Base-by-base conservation (phyloP, 1,284 basidiomycete genomes). In the Ustilago xerochloae region DNA sequence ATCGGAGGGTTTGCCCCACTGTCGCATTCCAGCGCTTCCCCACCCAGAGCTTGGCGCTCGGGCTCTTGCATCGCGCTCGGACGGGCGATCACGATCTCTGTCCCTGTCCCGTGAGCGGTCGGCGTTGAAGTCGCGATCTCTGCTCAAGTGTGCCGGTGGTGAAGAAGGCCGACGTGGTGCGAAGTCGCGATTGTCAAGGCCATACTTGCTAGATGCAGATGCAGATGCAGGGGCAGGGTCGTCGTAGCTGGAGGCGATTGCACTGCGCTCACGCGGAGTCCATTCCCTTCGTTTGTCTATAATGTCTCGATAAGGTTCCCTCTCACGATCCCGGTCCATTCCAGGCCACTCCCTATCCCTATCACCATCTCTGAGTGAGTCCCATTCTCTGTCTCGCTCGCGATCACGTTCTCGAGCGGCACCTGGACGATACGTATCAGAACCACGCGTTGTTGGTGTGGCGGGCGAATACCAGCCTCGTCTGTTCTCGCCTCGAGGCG, bases 71-170 rank as follows among this genome's bases (percentile, higher is more conserved):
- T 64, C 73, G 2, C 67, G 62, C 33, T 74, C 71, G 36, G 22
- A 33, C 9, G 48, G 16, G 7, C 63, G 60, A n/a, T 76, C 64
- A 32, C 64, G 38, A 7, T 75, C 69, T 26, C 70, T 32, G 5
- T 75, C 70, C 28, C 70, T 45, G 6, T 67, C 69, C 22, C 75
- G 56, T 4, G 68, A 64, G 30, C 76, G 52, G 16, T 78, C 76
- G 3, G 49, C 28, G 6, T 76, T 70, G 20, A 58, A 59, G 5
- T 71, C 70, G n/a, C 69, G 48, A 6, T 63, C 63, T 16, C 63
- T 53, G 15, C 39, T 47, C 3, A 52, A 16, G 26, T 45, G 43
- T 20, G 59, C 33, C 12, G 53, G 52, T 4, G 71, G 65, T 16
- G 71, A 68, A 16, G 59, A 39, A 33, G 64, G 60, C 30, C 64